A percentile compares a stretch with the other conserved stretches of the same genome.
These are phyloP conservation scores for Dioszegia aurantiaca DNA, from an alignment of 768 basidiomycete genomes.

Conservation along the genomic window DNA sequence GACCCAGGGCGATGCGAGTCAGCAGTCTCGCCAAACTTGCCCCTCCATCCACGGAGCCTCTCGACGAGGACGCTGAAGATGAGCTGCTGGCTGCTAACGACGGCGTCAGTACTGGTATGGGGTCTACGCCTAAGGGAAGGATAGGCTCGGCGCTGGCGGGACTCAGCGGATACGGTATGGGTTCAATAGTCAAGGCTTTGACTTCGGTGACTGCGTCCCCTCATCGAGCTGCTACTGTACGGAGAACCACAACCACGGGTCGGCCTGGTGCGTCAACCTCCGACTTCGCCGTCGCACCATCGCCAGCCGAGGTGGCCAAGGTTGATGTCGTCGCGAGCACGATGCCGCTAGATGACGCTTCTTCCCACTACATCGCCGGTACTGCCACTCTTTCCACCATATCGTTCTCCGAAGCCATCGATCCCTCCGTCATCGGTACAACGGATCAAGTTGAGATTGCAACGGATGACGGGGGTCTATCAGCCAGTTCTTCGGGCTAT, in stretches of 20 bases:
- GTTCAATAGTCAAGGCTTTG: constrained; percentile 40
- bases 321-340: constrained; percentile 32
- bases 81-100: neutral
- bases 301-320: constrained; percentile 29
- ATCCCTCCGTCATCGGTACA: constrained; percentile 27
- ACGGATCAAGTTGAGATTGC: constrained; percentile 31
- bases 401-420: constrained; percentile 40
- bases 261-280: constrained; percentile 26
- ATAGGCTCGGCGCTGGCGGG: constrained; percentile 35
- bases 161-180: constrained; percentile 26
- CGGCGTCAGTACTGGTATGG: constrained; percentile 8
- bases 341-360: constrained; percentile 9
- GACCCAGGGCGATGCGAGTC: constrained; percentile 25
- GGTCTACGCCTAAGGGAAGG: constrained; percentile 42
- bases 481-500: constrained; percentile 21
- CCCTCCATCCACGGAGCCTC: constrained; percentile 19
- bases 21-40: constrained; percentile 18
- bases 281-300: constrained; percentile 18
- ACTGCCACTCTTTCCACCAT: constrained; percentile 44
- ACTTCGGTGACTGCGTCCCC: constrained; percentile 26
- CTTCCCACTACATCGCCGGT: constrained; percentile 24
- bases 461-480: constrained; percentile 31
- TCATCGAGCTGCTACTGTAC: neutral
- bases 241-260: constrained; percentile 6
- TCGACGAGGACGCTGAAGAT: constrained; percentile 22